phyloP scores from a whole-genome alignment of 2,329 filamentous ascomycete genomes.

The Immersiporthe knoxdaviesiana region DNA sequence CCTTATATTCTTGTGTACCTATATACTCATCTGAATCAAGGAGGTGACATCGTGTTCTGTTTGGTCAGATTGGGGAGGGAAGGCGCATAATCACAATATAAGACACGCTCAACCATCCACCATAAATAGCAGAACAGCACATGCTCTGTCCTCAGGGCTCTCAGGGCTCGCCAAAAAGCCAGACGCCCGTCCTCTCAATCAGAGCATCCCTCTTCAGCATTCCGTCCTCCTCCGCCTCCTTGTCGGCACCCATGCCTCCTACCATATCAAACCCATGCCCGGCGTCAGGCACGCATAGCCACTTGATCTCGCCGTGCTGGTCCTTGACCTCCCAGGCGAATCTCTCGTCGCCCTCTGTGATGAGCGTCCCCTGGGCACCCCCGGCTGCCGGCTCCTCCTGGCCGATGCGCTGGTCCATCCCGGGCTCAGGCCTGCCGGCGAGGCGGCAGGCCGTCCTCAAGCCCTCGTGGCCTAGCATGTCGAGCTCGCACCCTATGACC shows the following conservation, averaged over 20 bases:
- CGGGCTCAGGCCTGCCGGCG: constrained; percentile 39
- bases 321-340: constrained; percentile 36
- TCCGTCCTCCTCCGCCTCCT: constrained; percentile 33
- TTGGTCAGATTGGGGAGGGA: no score
- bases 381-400: constrained; percentile 32
- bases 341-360: constrained; percentile 36
- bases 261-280: constrained; percentile 39
- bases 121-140: not conserved
- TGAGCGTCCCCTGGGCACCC: constrained; percentile 33
- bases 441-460: constrained; percentile 43
- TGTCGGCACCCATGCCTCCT: constrained; percentile 30
- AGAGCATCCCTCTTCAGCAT: constrained; percentile 33
- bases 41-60: no score
- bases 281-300: constrained; percentile 39
- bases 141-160: not conserved
- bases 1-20: not conserved
- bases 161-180: constrained; percentile 21
- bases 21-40: not conserved
- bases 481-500: constrained; percentile 49
- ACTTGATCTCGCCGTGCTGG: constrained; percentile 34
- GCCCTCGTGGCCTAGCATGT: constrained; percentile 49
- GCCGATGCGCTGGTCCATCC: constrained; percentile 37
- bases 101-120: not conserved
- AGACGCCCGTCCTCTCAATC: constrained; percentile 20
- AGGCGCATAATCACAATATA: not conserved